Conservation (phyloP, 176 grass and related monocot genomes). For the Elymus sibiricus region DNA sequence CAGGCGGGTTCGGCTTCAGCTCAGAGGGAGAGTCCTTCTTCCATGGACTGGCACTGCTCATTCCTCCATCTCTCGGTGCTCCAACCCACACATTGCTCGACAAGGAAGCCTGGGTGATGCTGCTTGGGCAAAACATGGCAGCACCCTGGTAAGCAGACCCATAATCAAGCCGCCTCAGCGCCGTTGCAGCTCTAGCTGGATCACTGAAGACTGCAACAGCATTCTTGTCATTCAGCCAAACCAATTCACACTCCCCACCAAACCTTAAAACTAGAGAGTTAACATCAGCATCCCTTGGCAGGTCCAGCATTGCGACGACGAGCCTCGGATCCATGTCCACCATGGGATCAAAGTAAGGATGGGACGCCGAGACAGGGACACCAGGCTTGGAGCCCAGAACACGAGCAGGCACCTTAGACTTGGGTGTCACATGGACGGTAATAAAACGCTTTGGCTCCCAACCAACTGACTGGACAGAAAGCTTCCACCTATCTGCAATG, state of each 20-base stretch:
- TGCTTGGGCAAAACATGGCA: slow-evolving; percentile 38
- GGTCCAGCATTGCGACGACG: slow-evolving; percentile 82
- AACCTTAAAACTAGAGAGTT: slow-evolving; percentile 85
- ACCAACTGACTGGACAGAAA: slow-evolving; percentile 68
- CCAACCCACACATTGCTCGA: slow-evolving; percentile 48
- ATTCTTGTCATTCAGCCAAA: slow-evolving; percentile 96
- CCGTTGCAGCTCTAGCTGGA: slow-evolving; percentile 77
- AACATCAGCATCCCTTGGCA: slow-evolving; percentile 92
- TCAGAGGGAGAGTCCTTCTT: slow-evolving; percentile 55
- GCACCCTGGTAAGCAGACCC: slow-evolving; percentile 91
- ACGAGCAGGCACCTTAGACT: slow-evolving; percentile 70
- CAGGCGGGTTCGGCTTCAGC: slow-evolving; percentile 40
- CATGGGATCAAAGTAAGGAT: slow-evolving; percentile 63
- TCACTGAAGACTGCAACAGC: slow-evolving; percentile 78
- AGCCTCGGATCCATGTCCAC: slow-evolving; percentile 93
- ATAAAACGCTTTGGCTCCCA: slow-evolving; percentile 89
- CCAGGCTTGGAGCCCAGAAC: slow-evolving; percentile 73
- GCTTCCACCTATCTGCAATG: slow-evolving; percentile 94
- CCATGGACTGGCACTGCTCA: slow-evolving; percentile 62
- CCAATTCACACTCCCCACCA: slow-evolving; percentile 92
- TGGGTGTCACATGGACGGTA: slow-evolving; percentile 74
- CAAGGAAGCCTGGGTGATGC: slow-evolving; percentile 11
- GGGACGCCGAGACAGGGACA: slow-evolving; percentile 32
- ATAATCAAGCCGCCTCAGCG: slow-evolving; percentile 79
- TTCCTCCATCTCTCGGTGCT: slow-evolving; percentile 37